Evolutionary conservation across 306 rosid genomes (phyloP), one percentile per base, ranked within the genome.

Genomic region (Clitoria ternatea): DNA sequence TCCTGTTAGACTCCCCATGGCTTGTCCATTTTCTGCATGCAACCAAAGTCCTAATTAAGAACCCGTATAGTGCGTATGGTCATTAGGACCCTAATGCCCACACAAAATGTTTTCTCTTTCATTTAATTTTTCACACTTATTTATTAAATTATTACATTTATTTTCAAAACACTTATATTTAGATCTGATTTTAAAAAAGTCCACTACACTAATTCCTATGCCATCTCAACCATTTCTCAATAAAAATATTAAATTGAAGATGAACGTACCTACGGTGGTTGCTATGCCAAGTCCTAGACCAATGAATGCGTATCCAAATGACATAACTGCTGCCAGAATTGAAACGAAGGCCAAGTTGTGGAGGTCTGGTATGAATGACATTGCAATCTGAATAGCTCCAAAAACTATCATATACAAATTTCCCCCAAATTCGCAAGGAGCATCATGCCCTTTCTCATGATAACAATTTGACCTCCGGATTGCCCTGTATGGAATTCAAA

Each of bases 311-410:
- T 88, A 88, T 69, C 87, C 2, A 23, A 88, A 85, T 52, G 95
- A 88, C 95, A 85, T 88, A 63, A 77, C 15, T 42, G 95, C 86
- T 11, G 95, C 95, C 13, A 77, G 5, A 66, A 62, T 65, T 1
- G 95, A 88, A 53, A 85, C 89, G 91, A 90, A 88, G 14, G 68
- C 48, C 89, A 88, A 77, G 84, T 80, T 70, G 52, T 88, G 95
- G 72, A 88, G 86, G 78, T 85, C 87, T 36, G 96, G 96, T 49
- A 88, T 88, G 64, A 84, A 91, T 23, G 96, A 90, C 81, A 87
- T 42, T 2, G 14, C 62, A 86, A n/a, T n/a, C n/a, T n/a, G n/a
- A n/a, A n/a, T n/a, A n/a, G n/a, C n/a, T n/a, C n/a, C n/a, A n/a
- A n/a, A n/a, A n/a, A n/a, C n/a, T n/a, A n/a, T 14, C 85, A 87